A percentile compares a stretch with the other conserved stretches of the same genome.
These are phyloP conservation scores for Gymnopus androsaceus DNA, from an alignment of 1,284 basidiomycete genomes.

Conservation along the genomic window DNA sequence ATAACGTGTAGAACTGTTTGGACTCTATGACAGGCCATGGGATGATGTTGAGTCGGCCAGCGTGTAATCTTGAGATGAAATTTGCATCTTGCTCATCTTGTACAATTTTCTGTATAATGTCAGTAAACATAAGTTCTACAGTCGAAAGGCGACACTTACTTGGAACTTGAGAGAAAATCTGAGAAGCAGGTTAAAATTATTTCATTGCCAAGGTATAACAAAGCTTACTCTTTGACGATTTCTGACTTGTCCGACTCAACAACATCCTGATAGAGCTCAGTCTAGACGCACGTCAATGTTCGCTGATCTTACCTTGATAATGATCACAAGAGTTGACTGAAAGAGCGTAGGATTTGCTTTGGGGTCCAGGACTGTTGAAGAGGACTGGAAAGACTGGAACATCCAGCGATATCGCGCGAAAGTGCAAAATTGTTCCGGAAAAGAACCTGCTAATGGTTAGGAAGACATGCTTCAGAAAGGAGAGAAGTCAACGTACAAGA, in stretches of 20 bases:
- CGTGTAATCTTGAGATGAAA: constrained; percentile 59
- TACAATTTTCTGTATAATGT: constrained; percentile 53
- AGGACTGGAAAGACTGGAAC: constrained; percentile 67
- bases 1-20: constrained; percentile 55
- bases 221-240: constrained; percentile 55
- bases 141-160: too few relatives aligned
- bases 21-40: constrained; percentile 71
- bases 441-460: constrained; percentile 44
- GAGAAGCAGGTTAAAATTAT: constrained; percentile 3
- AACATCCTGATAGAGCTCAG: constrained; percentile 46
- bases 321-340: constrained; percentile 59
- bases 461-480: background rate
- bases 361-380: constrained; percentile 59
- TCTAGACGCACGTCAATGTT: background rate
- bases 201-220: background rate
- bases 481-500: constrained; percentile 37
- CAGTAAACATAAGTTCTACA: too few relatives aligned
- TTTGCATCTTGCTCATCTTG: constrained; percentile 61
- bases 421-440: constrained; percentile 69
- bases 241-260: constrained; percentile 57
- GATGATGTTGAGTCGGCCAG: constrained; percentile 55
- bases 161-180: constrained; percentile 57
- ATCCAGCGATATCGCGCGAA: constrained; percentile 57
- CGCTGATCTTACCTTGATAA: constrained; percentile 53
- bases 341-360: constrained; percentile 58